Evolutionary conservation across 495 filamentous ascomycete genomes (phyloP).

Genomic region (Penicillium pulvis): DNA sequence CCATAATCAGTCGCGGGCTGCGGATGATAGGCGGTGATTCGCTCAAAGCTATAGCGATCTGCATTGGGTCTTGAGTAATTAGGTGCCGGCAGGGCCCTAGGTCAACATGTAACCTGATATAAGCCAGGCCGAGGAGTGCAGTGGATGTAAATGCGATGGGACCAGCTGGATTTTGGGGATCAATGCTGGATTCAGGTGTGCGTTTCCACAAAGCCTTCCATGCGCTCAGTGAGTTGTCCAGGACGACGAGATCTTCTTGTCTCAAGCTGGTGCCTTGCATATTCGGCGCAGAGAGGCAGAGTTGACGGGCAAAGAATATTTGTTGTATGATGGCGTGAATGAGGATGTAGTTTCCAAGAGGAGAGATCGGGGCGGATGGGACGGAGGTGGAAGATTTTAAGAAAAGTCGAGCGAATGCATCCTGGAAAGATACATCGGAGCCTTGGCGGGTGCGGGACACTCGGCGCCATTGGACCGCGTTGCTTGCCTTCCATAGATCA

Average conservation of each 20-base stretch:
- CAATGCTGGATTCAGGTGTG: constrained; percentile 54
- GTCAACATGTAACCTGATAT: constrained; percentile 54
- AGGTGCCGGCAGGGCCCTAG: constrained; percentile 49
- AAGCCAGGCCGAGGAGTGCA: constrained; percentile 55
- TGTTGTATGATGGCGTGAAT: constrained; percentile 57
- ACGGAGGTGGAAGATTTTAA: constrained; percentile 43
- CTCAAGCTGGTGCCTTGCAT: constrained; percentile 49
- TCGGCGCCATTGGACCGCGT: constrained; percentile 48
- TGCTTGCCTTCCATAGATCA: constrained; percentile 54
- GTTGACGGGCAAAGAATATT: constrained; percentile 53
- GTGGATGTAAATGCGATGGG: constrained; percentile 58
- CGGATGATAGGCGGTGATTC: constrained; percentile 46
- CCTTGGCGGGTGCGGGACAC: constrained; percentile 39
- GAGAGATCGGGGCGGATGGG: constrained; percentile 53
- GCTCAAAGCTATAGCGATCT: constrained; percentile 43
- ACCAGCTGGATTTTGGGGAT: constrained; percentile 54
- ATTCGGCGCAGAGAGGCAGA: constrained; percentile 47
- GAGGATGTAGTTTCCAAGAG: constrained; percentile 56
- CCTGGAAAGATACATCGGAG: constrained; percentile 47
- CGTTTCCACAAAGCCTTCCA: constrained; percentile 57
- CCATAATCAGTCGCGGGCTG: constrained; percentile 51
- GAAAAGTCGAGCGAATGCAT: constrained; percentile 51
- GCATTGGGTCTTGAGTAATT: constrained; percentile 48
- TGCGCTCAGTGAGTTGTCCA: constrained; percentile 48
- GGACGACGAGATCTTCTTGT: constrained; percentile 43